A percentile compares a stretch with the other conserved stretches of the same genome.
These are phyloP conservation scores for Allomyces macrogynus DNA, from an alignment of 192 early-diverging fungal genomes.

Conservation along the genomic window DNA sequence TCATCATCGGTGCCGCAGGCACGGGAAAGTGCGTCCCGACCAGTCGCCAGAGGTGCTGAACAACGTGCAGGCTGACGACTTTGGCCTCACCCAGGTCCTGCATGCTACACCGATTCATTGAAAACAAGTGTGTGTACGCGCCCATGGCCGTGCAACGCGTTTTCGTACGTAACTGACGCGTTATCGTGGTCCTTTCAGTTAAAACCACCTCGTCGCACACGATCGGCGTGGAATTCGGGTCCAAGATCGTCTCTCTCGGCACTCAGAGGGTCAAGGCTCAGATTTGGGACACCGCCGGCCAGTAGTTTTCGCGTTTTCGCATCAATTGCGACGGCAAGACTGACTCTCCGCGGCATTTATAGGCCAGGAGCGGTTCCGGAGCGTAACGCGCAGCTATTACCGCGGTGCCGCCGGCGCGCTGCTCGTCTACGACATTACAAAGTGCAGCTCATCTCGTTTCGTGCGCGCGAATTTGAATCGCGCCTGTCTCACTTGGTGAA, in stretches of 20 bases:
- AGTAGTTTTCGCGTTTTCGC: background rate
- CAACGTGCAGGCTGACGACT: too few relatives aligned
- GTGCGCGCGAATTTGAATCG: conserved; percentile 10
- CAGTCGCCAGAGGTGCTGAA: too few relatives aligned
- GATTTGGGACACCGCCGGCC: conserved; percentile 59
- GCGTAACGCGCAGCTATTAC: conserved; percentile 56
- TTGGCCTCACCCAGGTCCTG: too few relatives aligned
- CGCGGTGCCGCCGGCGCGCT: conserved; percentile 58
- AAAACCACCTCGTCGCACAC: conserved; percentile 46
- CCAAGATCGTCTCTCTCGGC: conserved; percentile 41
- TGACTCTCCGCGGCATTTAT: conserved; percentile 1
- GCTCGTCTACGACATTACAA: conserved; percentile 62
- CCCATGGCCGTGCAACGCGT: background rate
- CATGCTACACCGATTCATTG: conserved; percentile 34
- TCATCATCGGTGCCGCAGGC: conserved; percentile 36
- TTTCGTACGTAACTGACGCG: too few relatives aligned
- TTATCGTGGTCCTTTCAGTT: conserved; percentile 2
- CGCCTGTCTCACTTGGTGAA: background rate
- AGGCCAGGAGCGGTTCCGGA: conserved; percentile 32
- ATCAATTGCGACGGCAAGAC: background rate
- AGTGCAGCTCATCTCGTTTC: conserved; percentile 9
- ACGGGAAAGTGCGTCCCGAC: conserved; percentile 40
- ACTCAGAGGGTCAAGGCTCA: conserved; percentile 48
- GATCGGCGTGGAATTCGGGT: conserved; percentile 63
- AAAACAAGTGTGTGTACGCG: conserved; percentile 23